Evolutionary conservation across 257 asterid species (phyloP).

Genomic region (Forsythia viridissima): DNA sequence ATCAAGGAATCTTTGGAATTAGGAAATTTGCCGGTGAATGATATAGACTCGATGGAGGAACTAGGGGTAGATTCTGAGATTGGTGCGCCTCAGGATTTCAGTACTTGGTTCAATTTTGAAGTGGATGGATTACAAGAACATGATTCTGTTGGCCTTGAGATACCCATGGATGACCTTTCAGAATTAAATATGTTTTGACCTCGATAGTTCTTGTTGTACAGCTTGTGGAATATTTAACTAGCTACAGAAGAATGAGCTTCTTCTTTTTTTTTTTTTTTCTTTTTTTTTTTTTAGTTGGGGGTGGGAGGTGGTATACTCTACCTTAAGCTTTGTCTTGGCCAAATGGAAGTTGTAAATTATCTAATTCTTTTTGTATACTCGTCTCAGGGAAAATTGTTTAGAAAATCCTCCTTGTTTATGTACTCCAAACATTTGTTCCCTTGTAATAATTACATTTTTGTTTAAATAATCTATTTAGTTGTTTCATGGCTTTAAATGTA

Average conservation of each 20-base stretch:
- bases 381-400: slow-evolving; percentile 23
- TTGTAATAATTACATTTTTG: not conserved
- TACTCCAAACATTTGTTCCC: not conserved
- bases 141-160: slow-evolving; percentile 69
- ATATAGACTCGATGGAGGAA: slow-evolving; percentile 64
- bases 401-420: slow-evolving; percentile 27
- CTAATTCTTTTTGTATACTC: slow-evolving; percentile 37
- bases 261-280: not conserved
- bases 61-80: slow-evolving; percentile 68
- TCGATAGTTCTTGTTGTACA: slow-evolving; percentile 50
- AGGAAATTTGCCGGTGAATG: slow-evolving; percentile 46
- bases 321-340: slow-evolving; percentile 41
- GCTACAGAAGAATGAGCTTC: slow-evolving; percentile 32
- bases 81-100: slow-evolving; percentile 76
- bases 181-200: slow-evolving; percentile 71
- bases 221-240: slow-evolving; percentile 49
- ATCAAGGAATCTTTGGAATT: slow-evolving; percentile 41
- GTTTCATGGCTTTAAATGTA: not conserved
- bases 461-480: not conserved
- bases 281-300: not conserved
- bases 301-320: slow-evolving; percentile 2
- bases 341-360: slow-evolving; percentile 63
- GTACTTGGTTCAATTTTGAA: slow-evolving; percentile 86
- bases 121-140: slow-evolving; percentile 70
- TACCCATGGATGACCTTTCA: slow-evolving; percentile 90